A percentile compares a stretch with the other conserved stretches of the same genome.
Conservation (phyloP, 768 basidiomycete genomes). For the Lactarius deliciosus region DNA sequence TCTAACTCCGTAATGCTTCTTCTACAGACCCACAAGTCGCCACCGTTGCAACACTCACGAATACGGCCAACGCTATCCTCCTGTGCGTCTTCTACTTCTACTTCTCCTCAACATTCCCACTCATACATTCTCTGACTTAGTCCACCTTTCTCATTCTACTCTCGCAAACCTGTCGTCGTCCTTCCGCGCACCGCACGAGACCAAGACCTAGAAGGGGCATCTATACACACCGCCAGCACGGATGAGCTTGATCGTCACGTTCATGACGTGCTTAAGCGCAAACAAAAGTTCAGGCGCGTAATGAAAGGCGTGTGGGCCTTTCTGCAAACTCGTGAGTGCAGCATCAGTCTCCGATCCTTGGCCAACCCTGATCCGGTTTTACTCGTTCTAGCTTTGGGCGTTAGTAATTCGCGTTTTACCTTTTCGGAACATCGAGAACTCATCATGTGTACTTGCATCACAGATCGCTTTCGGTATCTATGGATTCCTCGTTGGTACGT, state of each 20-base stretch:
- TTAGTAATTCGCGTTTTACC: slow-evolving; percentile 37
- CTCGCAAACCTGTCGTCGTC: slow-evolving; percentile 64
- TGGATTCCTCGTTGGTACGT: slow-evolving; percentile 67
- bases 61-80: slow-evolving; percentile 76
- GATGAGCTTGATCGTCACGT: slow-evolving; percentile 72
- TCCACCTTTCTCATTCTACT: slow-evolving; percentile 69
- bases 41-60: slow-evolving; percentile 71
- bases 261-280: slow-evolving; percentile 65
- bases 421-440: not conserved
- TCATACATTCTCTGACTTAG: slow-evolving; percentile 36
- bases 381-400: slow-evolving; percentile 57
- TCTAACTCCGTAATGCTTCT: slow-evolving; percentile 5
- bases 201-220: slow-evolving; percentile 32
- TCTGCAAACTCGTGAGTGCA: slow-evolving; percentile 70
- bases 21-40: slow-evolving; percentile 67
- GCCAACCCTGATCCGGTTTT: slow-evolving; percentile 3
- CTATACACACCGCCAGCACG: slow-evolving; percentile 40
- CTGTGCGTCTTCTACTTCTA: slow-evolving; percentile 43
- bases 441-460: not conserved
- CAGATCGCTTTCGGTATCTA: slow-evolving; percentile 70
- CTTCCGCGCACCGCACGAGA: slow-evolving; percentile 42
- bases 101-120: not conserved
- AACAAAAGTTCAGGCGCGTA: slow-evolving; percentile 56
- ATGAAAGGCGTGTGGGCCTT: slow-evolving; percentile 78
- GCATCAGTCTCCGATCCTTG: slow-evolving; percentile 4